phyloP scores from a whole-genome alignment of 73 alveolate genomes.

The Durusdinium trenchii region DNA sequence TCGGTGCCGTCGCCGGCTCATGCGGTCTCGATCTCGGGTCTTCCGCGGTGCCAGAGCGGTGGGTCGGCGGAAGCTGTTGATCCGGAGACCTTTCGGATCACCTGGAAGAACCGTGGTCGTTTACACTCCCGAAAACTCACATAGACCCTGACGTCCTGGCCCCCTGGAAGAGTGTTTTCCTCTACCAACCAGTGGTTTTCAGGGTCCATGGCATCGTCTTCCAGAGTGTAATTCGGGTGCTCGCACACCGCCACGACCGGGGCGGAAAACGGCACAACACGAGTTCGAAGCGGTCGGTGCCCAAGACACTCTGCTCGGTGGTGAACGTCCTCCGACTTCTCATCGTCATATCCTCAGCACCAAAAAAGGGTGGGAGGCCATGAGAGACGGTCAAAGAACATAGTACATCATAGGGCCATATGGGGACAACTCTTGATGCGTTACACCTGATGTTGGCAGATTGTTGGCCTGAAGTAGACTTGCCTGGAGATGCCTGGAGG shows the following conservation, averaged over 20 bases:
- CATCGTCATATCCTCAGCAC: conserved; percentile 38
- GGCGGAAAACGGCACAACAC: neutral
- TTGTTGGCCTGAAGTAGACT: neutral
- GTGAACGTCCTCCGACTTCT: conserved; percentile 1
- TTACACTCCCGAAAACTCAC: neutral
- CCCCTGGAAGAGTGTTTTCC: neutral
- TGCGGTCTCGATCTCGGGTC: neutral
- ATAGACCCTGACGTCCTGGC: neutral
- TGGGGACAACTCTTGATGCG: too few relatives aligned
- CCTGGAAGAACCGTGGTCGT: neutral
- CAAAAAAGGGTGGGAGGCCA: too few relatives aligned
- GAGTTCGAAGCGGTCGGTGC: neutral
- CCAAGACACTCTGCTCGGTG: too few relatives aligned
- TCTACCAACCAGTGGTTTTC: neutral
- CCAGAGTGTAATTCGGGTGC: neutral
- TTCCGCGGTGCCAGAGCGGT: neutral
- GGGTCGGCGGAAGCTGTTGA: neutral
- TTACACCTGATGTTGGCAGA: neutral
- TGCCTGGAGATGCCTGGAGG: neutral
- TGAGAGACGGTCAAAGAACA: neutral
- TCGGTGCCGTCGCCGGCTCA: neutral
- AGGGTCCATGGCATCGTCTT: too few relatives aligned
- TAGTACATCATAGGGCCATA: neutral
- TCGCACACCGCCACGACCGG: neutral
- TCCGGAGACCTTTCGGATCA: neutral